Base-by-base conservation (phyloP, 345 rosid genomes). In the Firmiana major region DNA sequence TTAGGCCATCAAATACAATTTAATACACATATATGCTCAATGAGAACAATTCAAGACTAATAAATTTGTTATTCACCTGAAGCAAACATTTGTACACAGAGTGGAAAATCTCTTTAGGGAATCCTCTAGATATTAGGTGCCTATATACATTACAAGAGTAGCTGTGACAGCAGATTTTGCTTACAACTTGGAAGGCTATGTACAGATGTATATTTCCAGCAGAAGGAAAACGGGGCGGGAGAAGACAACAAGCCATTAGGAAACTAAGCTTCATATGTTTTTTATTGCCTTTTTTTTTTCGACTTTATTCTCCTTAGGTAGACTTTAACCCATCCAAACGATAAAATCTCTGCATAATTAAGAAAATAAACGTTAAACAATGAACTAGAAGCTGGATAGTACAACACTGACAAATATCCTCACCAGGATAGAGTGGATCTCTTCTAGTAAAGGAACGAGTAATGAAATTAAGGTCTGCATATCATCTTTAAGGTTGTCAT, bases 371-470 rank as follows among this genome's bases (percentile, higher is more conserved):
- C 36, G 54, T 65, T 12, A 34, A 38, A 59, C 43, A 21, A 77
- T 9, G 10, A 24, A 57, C 9, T 16, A 9, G 28, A 74, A 40
- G 43, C 40, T 13, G 3, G 43, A 26, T 17, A 17, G 31, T 10
- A 54, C 9, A 46, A 43, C 19, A 69, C 6, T 8, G 70, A 42
- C 43, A 69, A 26, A 75, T 3, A 34, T 48, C 22, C 85, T 86
- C 75, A 92, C 98, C 94, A 93, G 83, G 81, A 85, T 73, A 22
- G 88, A 73, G 82, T 87, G 93, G 28, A 87, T 86, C 11, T 91
- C 92, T 81, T 88, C 86, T 31, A 94, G 87, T 73, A 88, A 57
- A 71, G 97, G 92, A 59, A 63, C 59, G 12, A 90, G 83, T 40
- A 90, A 81, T 21, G 90, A 85, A 77, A 85, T 79, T 67, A 93